phyloP scores from a whole-genome alignment of 345 rosid genomes.

The Euphorbia peplus region DNA sequence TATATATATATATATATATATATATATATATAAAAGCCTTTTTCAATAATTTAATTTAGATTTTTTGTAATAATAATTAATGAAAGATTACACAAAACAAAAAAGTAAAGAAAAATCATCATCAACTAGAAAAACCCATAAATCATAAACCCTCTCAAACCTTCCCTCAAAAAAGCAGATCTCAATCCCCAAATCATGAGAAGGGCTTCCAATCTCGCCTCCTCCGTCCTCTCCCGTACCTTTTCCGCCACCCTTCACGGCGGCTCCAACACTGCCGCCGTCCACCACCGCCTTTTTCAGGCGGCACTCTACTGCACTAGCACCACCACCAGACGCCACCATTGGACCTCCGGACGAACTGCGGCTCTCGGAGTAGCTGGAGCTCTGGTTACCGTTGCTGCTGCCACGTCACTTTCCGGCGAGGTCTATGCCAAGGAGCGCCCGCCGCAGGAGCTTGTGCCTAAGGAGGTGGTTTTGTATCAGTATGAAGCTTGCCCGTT shows the following conservation, averaged over 20 bases:
- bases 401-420: conserved; percentile 45
- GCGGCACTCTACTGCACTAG: conserved; percentile 32
- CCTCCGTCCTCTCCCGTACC: conserved; percentile 35
- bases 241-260: conserved; percentile 21
- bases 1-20: no score
- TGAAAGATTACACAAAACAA: background rate
- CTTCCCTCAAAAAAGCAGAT: background rate
- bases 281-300: conserved; percentile 17
- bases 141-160: background rate
- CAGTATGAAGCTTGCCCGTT: conserved; percentile 98
- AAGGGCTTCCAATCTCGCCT: conserved; percentile 32
- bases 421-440: conserved; percentile 67
- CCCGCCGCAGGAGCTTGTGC: conserved; percentile 33
- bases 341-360: conserved; percentile 31
- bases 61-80: background rate
- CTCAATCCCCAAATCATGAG: conserved; percentile 29
- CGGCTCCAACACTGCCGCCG: conserved; percentile 19
- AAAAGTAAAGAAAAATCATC: no score
- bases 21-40: no score
- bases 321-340: conserved; percentile 19
- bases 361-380: conserved; percentile 38
- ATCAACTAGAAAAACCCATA: conserved; percentile 1
- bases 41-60: no score
- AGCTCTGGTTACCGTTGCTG: conserved; percentile 44
- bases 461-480: conserved; percentile 71